Evolutionary conservation across 2,329 filamentous ascomycete species (phyloP).

Genomic region (Trichoderma sp.): DNA sequence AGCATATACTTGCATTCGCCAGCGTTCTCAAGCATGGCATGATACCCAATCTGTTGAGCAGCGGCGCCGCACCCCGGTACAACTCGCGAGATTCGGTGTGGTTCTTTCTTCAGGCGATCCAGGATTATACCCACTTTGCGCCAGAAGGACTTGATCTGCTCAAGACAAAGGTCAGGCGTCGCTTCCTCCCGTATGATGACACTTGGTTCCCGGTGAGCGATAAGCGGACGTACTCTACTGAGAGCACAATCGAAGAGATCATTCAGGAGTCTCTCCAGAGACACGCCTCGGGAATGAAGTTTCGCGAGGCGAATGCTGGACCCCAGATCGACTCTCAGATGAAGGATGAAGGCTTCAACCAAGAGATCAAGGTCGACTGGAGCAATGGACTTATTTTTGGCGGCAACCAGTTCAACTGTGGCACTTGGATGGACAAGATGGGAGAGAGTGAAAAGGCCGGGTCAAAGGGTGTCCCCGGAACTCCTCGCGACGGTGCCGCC

Average conservation of each 20-base stretch:
- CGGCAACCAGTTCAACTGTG: constrained; percentile 91
- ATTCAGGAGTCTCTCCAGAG: constrained; percentile 92
- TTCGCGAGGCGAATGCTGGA: constrained; percentile 91
- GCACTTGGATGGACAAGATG: constrained; percentile 99
- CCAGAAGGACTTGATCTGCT: constrained; percentile 73
- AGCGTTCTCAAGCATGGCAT: constrained; percentile 97
- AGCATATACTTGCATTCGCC: constrained; percentile 92
- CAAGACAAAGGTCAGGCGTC: constrained; percentile 71
- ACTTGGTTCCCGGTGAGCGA: constrained; percentile 87
- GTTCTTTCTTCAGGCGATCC: constrained; percentile 96
- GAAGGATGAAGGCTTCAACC: constrained; percentile 87
- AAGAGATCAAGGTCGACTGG: constrained; percentile 90
- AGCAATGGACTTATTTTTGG: constrained; percentile 84
- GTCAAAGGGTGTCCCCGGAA: constrained; percentile 90
- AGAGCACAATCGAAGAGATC: constrained; percentile 80
- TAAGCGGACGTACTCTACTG: constrained; percentile 75
- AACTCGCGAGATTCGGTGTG: constrained; percentile 95
- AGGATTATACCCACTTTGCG: constrained; percentile 82
- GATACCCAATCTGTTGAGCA: constrained; percentile 91
- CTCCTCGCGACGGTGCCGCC: constrained; percentile 92
- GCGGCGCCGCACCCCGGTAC: constrained; percentile 82
- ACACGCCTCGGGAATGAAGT: constrained; percentile 86
- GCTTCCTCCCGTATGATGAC: constrained; percentile 93
- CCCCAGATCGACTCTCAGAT: constrained; percentile 87
- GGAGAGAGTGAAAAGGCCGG: constrained; percentile 90